phyloP scores from a whole-genome alignment of 495 filamentous ascomycete species.

The Podospora pseudocomata region DNA sequence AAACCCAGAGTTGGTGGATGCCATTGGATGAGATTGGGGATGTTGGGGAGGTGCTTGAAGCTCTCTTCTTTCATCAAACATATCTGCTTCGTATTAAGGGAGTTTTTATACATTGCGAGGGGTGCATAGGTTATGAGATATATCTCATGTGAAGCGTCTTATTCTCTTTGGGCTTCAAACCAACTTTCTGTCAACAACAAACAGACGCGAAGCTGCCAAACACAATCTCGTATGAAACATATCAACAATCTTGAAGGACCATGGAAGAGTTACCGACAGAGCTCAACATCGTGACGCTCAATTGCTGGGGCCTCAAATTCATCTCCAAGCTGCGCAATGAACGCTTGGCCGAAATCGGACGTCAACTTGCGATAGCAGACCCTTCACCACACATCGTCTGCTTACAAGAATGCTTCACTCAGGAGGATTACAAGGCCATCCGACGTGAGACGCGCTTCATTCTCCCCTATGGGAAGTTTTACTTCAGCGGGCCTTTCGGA shows the following conservation, averaged over 20 bases:
- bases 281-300: conserved; percentile 79
- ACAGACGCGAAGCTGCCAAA: background rate
- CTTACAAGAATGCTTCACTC: conserved; percentile 93
- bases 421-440: conserved; percentile 83
- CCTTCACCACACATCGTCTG: conserved; percentile 83
- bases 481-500: conserved; percentile 83
- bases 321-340: conserved; percentile 73
- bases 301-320: conserved; percentile 95
- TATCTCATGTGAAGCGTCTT: background rate
- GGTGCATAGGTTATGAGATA: background rate
- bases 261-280: conserved; percentile 44
- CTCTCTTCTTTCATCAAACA: background rate
- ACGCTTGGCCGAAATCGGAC: conserved; percentile 80
- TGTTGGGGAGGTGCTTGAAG: background rate
- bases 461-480: conserved; percentile 94
- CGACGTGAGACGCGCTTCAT: conserved; percentile 67
- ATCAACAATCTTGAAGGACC: background rate
- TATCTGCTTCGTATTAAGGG: conserved; percentile 1
- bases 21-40: background rate
- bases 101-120: background rate
- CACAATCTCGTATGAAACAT: conserved; percentile 1
- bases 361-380: conserved; percentile 59
- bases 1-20: background rate
- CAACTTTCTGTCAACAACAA: background rate
- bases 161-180: background rate